Evolutionary conservation across 108 stramenopile species (phyloP).

Genomic region (Fragilariopsis cylindrus): DNA sequence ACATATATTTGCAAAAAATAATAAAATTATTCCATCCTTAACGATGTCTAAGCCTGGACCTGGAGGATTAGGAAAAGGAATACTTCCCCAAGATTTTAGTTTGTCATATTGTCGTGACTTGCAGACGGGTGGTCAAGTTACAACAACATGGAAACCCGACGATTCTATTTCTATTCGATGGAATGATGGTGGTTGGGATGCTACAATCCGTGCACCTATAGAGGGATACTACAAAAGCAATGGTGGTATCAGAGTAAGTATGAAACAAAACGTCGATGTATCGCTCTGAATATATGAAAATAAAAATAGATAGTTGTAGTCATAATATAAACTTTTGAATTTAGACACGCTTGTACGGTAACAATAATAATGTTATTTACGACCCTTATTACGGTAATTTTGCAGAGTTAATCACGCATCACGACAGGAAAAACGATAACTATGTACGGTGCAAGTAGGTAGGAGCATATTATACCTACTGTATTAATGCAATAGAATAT

Average conservation of each 20-base stretch:
- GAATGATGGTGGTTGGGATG: constrained; percentile 54
- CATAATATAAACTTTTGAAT: no score
- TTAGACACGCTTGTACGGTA: no score
- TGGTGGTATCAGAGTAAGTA: constrained; percentile 39
- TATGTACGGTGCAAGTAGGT: no score
- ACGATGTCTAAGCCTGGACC: constrained; percentile 4
- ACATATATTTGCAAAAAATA: constrained; percentile 28
- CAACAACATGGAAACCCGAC: constrained; percentile 47
- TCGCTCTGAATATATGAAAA: neutral
- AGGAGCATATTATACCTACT: no score
- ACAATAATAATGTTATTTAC: no score
- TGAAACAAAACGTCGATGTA: constrained; percentile 45
- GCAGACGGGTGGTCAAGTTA: constrained; percentile 19
- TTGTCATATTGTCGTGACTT: constrained; percentile 12
- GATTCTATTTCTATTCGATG: constrained; percentile 47
- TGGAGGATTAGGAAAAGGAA: neutral
- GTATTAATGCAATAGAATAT: no score
- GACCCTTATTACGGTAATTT: no score
- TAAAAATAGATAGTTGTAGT: neutral
- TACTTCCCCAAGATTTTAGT: constrained; percentile 19
- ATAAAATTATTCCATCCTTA: constrained; percentile 22
- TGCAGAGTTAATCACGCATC: no score
- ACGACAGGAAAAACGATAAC: no score
- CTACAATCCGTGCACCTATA: constrained; percentile 48
- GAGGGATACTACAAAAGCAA: constrained; percentile 35